These are phyloP conservation scores for Candida neerlandica DNA, from an alignment of 1,139 yeast species.

Conservation along the genomic window DNA sequence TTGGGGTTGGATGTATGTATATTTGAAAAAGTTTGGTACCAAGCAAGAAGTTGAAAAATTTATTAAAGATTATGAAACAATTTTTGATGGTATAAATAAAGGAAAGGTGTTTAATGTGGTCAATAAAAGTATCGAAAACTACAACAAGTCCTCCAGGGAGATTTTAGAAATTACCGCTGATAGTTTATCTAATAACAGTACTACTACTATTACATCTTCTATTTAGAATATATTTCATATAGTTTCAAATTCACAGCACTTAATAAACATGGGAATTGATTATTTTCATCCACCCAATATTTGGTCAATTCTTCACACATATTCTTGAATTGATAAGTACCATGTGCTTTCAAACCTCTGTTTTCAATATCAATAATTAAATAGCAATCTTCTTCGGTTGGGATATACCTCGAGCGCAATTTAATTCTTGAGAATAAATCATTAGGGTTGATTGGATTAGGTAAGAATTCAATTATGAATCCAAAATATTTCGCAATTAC, in stretches of 20 bases:
- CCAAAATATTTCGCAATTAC: slow-evolving; percentile 74
- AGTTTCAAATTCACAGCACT: slow-evolving; percentile 74
- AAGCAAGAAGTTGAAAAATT: slow-evolving; percentile 22
- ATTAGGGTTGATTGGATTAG: slow-evolving; percentile 57
- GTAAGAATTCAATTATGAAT: slow-evolving; percentile 70
- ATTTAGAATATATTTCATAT: slow-evolving; percentile 40
- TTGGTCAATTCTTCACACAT: slow-evolving; percentile 60
- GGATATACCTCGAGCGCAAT: slow-evolving; percentile 58
- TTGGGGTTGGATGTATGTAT: slow-evolving; percentile 72
- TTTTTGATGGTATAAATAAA: slow-evolving; percentile 51
- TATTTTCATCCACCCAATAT: slow-evolving; percentile 69
- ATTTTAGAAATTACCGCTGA: slow-evolving; percentile 32
- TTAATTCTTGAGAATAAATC: slow-evolving; percentile 56
- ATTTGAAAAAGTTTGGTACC: slow-evolving; percentile 25
- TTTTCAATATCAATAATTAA: slow-evolving; percentile 41
- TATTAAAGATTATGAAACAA: slow-evolving; percentile 27
- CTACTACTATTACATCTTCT: neutral
- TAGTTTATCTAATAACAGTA: slow-evolving; percentile 3
- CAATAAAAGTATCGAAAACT: slow-evolving; percentile 46
- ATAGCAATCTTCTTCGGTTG: slow-evolving; percentile 29
- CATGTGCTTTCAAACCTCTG: slow-evolving; percentile 43
- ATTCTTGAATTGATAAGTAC: slow-evolving; percentile 45
- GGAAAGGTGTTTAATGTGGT: slow-evolving; percentile 62
- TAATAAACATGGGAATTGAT: slow-evolving; percentile 77
- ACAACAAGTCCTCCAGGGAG: slow-evolving; percentile 37